These are phyloP conservation scores for Penicillium dipodomyicola DNA, from an alignment of 495 filamentous ascomycete species.

Conservation along the genomic window DNA sequence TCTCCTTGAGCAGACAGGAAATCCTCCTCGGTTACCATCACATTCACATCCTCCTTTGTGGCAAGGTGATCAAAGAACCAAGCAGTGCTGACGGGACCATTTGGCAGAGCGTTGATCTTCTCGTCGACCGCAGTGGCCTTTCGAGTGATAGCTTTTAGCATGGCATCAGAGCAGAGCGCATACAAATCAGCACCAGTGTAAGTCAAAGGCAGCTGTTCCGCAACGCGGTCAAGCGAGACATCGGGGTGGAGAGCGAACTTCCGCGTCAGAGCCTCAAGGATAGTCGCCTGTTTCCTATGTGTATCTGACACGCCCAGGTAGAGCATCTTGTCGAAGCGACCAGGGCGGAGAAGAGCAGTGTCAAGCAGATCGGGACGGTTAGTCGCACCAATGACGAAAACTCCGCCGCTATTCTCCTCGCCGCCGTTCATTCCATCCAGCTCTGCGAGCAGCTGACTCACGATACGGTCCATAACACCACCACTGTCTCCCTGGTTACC, in stretches of 20 bases:
- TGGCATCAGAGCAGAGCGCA: constrained; percentile 92
- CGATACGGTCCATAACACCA: constrained; percentile 98
- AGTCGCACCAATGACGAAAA: constrained; percentile 97
- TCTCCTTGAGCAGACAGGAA: constrained; percentile 78
- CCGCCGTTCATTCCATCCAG: constrained; percentile 97
- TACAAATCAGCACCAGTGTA: constrained; percentile 98
- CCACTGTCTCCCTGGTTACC: constrained; percentile 98
- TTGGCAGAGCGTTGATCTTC: constrained; percentile 64
- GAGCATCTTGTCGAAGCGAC: constrained; percentile 98
- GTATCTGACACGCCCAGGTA: constrained; percentile 95
- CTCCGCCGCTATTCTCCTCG: constrained; percentile 77
- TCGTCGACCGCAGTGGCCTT: constrained; percentile 80
- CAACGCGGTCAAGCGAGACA: constrained; percentile 70
- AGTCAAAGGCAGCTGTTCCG: constrained; percentile 82
- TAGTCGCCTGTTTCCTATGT: constrained; percentile 92
- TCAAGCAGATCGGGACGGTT: constrained; percentile 94
- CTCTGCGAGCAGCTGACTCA: constrained; percentile 91
- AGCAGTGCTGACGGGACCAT: constrained; percentile 70
- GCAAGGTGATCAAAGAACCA: constrained; percentile 95
- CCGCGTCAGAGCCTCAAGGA: constrained; percentile 88
- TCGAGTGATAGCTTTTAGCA: constrained; percentile 96
- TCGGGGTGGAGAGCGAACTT: constrained; percentile 83
- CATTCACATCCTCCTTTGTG: constrained; percentile 73
- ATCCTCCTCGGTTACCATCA: constrained; percentile 84
- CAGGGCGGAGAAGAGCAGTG: constrained; percentile 83